A percentile compares a stretch with the other conserved stretches of the same genome.
Conservation (phyloP, 2,329 filamentous ascomycete genomes). For the Penicillium concentricum region DNA sequence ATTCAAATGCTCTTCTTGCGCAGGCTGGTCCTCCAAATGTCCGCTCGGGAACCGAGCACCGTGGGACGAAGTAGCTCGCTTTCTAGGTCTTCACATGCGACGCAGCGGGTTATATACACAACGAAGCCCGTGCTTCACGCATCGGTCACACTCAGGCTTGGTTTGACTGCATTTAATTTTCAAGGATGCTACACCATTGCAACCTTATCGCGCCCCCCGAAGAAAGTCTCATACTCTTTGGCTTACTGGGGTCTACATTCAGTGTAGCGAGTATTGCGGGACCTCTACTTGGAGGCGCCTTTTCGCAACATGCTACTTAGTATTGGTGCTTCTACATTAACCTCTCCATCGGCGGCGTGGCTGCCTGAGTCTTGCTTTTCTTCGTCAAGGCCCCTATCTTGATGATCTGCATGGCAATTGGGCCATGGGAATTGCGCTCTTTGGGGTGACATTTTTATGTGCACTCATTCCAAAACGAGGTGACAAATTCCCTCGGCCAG, state of each 20-base stretch:
- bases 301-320: background rate
- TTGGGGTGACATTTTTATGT: background rate
- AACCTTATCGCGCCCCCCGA: background rate
- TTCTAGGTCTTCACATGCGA: background rate
- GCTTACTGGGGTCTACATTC: background rate
- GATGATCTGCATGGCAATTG: background rate
- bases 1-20: background rate
- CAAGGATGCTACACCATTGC: background rate
- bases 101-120: background rate
- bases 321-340: background rate
- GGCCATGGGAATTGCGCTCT: background rate
- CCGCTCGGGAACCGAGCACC: background rate
- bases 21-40: background rate
- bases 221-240: background rate
- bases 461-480: background rate
- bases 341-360: background rate
- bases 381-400: background rate
- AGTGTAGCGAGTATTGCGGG: background rate
- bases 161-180: background rate
- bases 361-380: background rate
- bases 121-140: background rate
- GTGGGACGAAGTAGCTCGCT: background rate
- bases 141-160: background rate
- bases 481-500: background rate
- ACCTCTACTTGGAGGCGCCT: background rate